Percentiles rank a stretch among this genome's conserved stretches.
phyloP scores from a whole-genome alignment of 345 rosid genomes.

The Rhodomyrtus tomentosa region DNA sequence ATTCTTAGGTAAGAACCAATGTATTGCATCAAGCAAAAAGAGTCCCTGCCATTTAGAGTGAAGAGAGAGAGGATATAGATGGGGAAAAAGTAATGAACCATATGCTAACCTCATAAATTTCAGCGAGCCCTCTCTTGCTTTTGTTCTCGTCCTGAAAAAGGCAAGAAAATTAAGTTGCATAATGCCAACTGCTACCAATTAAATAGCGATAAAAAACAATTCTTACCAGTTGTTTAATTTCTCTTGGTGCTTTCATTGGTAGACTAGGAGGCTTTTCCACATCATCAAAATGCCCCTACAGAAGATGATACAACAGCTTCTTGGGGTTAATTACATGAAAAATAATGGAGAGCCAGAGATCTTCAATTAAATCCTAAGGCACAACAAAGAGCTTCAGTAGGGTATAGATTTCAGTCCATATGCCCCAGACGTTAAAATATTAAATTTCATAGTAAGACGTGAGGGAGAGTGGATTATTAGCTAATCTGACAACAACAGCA shows the following conservation, averaged over 20 bases:
- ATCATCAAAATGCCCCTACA: constrained; percentile 67
- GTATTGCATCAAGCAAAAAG: background rate
- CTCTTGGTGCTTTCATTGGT: constrained; percentile 56
- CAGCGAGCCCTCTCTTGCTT: constrained; percentile 94
- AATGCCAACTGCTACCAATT: background rate
- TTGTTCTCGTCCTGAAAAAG: constrained; percentile 76
- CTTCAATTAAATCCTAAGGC: background rate
- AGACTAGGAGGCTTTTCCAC: constrained; percentile 37
- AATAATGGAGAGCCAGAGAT: background rate
- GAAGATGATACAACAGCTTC: constrained; percentile 4
- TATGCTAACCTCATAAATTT: constrained; percentile 84
- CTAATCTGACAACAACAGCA: background rate
- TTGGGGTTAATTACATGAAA: background rate
- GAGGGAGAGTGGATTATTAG: background rate
- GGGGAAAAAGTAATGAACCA: background rate
- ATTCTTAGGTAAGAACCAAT: background rate
- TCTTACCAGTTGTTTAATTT: constrained; percentile 61
- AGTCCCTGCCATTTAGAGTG: background rate
- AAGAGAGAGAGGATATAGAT: background rate
- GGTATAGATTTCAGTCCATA: background rate
- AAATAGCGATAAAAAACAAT: background rate
- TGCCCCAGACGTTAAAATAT: background rate
- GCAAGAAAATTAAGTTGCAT: background rate
- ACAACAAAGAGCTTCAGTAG: background rate
- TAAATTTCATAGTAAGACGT: background rate